Evolutionary conservation across 768 basidiomycete species (phyloP), one percentile per base, ranked within the genome.

Genomic region (Trametes sanguinea): DNA sequence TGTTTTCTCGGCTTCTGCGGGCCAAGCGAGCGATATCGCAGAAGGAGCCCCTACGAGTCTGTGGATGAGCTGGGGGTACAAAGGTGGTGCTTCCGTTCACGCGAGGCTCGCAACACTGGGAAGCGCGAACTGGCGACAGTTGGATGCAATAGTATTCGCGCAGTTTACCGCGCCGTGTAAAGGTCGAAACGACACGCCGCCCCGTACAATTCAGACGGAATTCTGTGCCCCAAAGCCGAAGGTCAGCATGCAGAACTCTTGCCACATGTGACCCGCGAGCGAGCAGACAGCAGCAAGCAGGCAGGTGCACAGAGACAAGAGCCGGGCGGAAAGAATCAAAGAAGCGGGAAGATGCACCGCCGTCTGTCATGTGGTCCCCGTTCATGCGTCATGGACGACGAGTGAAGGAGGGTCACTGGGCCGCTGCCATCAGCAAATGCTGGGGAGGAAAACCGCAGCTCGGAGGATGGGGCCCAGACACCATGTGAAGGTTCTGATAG

Each of bases 101-200:
- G 51, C 57, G 57, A 59, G 30, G 50, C 33, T 59, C 57, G 57
- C 57, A 52, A 42, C 17, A 35, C 42, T 13, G 42, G 14, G 40
- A 37, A 43, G 51, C 17, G 22, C 42, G 42, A 2, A 37, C 35
- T 37, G 35, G 22, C 45, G 45, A 46, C 22, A 46, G 22, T 17
- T 29, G 32, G 22, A n/a, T 22, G 33, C 35, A 9, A n/a, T 16
- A 22, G n/a, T 33, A 10, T 30, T 16, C 22, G 45, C 22, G 45
- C 9, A 10, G 45, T 22, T 22, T 22, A 22, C 22, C 22, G 22
- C 22, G 22, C 22, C 22, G 22, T 22, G 22, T 22, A 22, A 22
- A 22, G 22, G 22, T 22, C 22, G 22, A 22, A 22, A 22, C 22
- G 22, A 22, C 22, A 22, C 22, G 22, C 22, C 22, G 22, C 22